Percentiles rank a stretch among this genome's conserved stretches.
Conservation (phyloP, 2,329 filamentous ascomycete genomes). For the Fusarium devonianum region DNA sequence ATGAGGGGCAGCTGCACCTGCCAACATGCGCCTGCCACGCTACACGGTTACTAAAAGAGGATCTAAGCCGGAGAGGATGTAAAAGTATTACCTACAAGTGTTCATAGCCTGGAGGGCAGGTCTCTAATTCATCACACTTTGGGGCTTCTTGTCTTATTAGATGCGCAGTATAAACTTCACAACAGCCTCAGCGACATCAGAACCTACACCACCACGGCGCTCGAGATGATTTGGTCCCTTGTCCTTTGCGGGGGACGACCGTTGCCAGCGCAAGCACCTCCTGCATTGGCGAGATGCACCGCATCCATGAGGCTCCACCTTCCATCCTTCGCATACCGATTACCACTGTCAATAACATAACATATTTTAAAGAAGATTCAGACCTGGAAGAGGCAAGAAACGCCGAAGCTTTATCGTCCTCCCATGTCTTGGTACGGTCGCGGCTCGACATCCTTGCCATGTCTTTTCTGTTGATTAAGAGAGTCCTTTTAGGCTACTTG, state of each 20-base stretch:
- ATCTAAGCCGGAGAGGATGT: background rate
- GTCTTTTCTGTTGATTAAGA: background rate
- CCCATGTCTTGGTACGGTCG: conserved; percentile 23
- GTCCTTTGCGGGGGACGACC: no score
- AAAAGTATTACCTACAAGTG: no score
- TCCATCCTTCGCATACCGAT: conserved; percentile 16
- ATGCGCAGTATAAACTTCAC: background rate
- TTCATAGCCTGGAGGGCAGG: background rate
- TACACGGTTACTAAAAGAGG: background rate
- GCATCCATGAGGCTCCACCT: background rate
- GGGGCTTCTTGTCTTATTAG: background rate
- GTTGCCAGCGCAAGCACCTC: conserved; percentile 7
- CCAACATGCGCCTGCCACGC: conserved; percentile 9
- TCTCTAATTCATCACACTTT: background rate
- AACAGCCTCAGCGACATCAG: background rate
- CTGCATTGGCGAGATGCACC: conserved; percentile 3
- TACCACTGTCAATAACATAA: conserved; percentile 39
- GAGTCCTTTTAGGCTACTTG: no score
- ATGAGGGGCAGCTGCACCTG: conserved; percentile 33
- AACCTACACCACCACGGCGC: background rate
- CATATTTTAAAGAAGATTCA: conserved; percentile 20
- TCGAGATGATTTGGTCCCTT: background rate
- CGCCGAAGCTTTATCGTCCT: conserved; percentile 9
- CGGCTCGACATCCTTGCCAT: conserved; percentile 14
- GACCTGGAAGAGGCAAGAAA: conserved; percentile 17